A percentile compares a stretch with the other conserved stretches of the same genome.
These are phyloP conservation scores for Colletotrichum godetiae DNA, from an alignment of 2,329 filamentous ascomycete genomes.

Conservation along the genomic window DNA sequence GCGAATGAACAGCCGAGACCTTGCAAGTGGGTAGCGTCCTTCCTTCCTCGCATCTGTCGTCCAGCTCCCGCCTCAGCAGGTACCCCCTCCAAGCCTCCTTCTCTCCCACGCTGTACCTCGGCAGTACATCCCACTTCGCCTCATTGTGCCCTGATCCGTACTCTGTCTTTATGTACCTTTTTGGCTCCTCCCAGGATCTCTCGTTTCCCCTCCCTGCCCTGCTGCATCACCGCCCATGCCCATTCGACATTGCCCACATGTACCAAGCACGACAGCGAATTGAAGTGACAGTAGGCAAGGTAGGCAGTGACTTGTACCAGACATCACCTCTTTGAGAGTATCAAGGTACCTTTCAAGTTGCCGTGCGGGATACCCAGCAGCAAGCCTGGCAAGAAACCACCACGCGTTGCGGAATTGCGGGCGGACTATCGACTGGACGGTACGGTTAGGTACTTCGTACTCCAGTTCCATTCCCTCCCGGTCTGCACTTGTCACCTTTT, in stretches of 20 bases:
- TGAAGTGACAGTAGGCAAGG: too few relatives aligned
- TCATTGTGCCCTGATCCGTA: too few relatives aligned
- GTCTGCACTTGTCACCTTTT: conserved; percentile 1
- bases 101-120: neutral
- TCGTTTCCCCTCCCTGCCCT: neutral
- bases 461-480: too few relatives aligned
- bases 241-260: neutral
- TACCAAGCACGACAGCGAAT: neutral
- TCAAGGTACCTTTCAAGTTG: too few relatives aligned
- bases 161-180: conserved; percentile 1
- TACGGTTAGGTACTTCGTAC: neutral
- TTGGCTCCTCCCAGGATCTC: neutral
- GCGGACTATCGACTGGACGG: neutral
- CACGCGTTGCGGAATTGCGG: neutral
- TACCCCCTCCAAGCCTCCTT: neutral
- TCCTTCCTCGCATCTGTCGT: neutral
- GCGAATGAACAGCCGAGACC: conserved; percentile 24
- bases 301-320: too few relatives aligned
- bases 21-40: neutral
- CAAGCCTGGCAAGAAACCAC: neutral
- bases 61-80: neutral
- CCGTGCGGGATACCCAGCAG: too few relatives aligned
- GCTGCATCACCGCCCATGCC: neutral
- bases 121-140: neutral
- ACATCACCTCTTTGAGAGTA: too few relatives aligned